Percentiles rank a stretch among this genome's conserved stretches.
Conservation (phyloP, 208 protist species). For the Wallacemonas sp. region DNA sequence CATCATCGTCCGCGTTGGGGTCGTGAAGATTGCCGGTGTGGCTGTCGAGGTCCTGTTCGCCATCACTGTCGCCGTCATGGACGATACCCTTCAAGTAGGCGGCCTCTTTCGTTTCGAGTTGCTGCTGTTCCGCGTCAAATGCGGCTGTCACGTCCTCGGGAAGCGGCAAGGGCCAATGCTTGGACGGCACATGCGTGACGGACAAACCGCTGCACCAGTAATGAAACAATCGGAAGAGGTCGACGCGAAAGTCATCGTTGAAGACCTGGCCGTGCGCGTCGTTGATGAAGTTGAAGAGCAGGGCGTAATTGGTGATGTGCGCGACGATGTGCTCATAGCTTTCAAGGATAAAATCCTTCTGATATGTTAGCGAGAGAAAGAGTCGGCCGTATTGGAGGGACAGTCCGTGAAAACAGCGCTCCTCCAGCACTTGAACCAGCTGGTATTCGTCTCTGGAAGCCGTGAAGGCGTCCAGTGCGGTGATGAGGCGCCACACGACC, state of each 20-base stretch:
- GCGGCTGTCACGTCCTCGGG: conserved; percentile 22
- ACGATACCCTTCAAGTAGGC: background rate
- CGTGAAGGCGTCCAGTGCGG: conserved; percentile 40
- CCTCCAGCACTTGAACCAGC: conserved; percentile 25
- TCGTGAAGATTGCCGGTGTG: background rate
- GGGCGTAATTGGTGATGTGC: conserved; percentile 56
- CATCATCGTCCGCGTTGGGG: too few relatives aligned
- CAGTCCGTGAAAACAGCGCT: conserved; percentile 40
- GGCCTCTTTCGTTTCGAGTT: background rate
- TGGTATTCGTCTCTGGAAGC: conserved; percentile 26
- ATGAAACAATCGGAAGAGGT: conserved; percentile 67
- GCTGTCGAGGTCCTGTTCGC: background rate
- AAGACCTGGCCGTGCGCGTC: conserved; percentile 66
- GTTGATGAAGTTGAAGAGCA: conserved; percentile 78
- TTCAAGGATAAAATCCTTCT: conserved; percentile 63
- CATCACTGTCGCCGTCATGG: conserved; percentile 1
- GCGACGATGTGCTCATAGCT: conserved; percentile 45
- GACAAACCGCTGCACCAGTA: conserved; percentile 79
- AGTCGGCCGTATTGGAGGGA: conserved; percentile 29
- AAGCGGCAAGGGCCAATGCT: conserved; percentile 53
- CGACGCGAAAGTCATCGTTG: conserved; percentile 57
- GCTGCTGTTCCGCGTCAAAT: background rate
- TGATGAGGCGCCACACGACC: conserved; percentile 15
- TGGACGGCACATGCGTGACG: conserved; percentile 55
- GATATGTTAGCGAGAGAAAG: conserved; percentile 24